These are phyloP conservation scores for Avena sativa DNA, from an alignment of 176 grass and related monocot genomes.

Conservation along the genomic window DNA sequence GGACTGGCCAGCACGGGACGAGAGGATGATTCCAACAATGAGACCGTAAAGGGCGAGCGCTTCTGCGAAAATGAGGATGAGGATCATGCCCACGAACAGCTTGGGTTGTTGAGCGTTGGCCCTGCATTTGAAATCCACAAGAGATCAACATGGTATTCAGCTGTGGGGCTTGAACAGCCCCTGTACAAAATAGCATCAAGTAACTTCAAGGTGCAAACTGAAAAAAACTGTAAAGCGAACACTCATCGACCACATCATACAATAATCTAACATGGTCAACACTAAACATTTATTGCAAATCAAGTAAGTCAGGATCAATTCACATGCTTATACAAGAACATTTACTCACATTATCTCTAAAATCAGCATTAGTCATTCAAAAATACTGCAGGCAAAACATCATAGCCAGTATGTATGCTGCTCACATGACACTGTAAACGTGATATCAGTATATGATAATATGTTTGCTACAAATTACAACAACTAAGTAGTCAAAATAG, in stretches of 20 bases:
- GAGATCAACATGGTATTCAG: constrained; percentile 1
- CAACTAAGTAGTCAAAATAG: background rate
- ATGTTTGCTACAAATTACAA: background rate
- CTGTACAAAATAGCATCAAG: background rate
- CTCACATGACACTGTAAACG: background rate
- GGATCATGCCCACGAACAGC: constrained; percentile 84
- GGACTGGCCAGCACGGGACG: constrained; percentile 79
- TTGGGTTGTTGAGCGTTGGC: constrained; percentile 85
- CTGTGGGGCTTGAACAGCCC: background rate
- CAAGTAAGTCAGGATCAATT: background rate
- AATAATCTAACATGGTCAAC: background rate
- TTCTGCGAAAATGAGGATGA: constrained; percentile 86
- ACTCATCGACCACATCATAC: background rate
- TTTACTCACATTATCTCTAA: background rate
- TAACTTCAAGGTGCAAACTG: background rate
- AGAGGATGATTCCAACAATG: constrained; percentile 83
- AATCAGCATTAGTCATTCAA: background rate
- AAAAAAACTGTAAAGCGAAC: background rate
- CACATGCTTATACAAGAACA: constrained; percentile 14
- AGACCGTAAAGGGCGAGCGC: constrained; percentile 77
- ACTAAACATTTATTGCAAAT: background rate
- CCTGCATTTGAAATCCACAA: constrained; percentile 37
- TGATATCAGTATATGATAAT: background rate
- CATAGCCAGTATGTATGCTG: background rate
- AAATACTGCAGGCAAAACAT: background rate